Evolutionary conservation across 2,329 filamentous ascomycete species (phyloP).

Genomic region (Cytospora paraplurivora): DNA sequence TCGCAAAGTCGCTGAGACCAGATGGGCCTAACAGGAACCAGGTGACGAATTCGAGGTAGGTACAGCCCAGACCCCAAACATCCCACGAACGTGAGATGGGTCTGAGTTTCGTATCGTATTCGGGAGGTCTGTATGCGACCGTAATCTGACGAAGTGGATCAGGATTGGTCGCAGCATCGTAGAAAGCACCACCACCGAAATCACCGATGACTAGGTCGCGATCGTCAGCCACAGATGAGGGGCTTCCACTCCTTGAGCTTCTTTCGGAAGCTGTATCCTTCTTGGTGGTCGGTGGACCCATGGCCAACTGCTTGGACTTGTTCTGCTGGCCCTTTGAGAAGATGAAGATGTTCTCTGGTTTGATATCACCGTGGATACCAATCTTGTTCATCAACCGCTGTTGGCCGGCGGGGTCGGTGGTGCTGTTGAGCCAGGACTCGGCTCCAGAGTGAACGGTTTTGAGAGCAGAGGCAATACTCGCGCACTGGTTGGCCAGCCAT

Average conservation of each 20-base stretch:
- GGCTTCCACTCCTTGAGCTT: slow-evolving; percentile 22
- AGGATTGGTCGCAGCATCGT: slow-evolving; percentile 25
- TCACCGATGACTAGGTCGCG: slow-evolving; percentile 26
- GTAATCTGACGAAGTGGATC: slow-evolving; percentile 29
- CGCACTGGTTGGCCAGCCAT: slow-evolving; percentile 28
- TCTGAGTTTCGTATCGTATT: slow-evolving; percentile 29
- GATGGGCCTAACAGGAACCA: slow-evolving; percentile 29
- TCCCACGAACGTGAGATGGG: slow-evolving; percentile 32
- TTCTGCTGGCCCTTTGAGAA: slow-evolving; percentile 27
- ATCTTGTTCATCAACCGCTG: slow-evolving; percentile 29
- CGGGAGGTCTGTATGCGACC: slow-evolving; percentile 27
- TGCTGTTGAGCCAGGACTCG: slow-evolving; percentile 25
- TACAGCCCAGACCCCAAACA: slow-evolving; percentile 34
- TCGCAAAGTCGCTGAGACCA: slow-evolving; percentile 28
- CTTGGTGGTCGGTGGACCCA: slow-evolving; percentile 24
- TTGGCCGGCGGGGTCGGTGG: slow-evolving; percentile 22
- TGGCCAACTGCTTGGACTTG: slow-evolving; percentile 22
- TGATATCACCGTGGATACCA: slow-evolving; percentile 30
- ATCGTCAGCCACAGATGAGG: slow-evolving; percentile 21
- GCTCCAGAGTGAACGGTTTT: slow-evolving; percentile 29
- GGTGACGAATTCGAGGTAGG: slow-evolving; percentile 33
- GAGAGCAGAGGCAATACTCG: slow-evolving; percentile 28
- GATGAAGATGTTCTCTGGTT: slow-evolving; percentile 30
- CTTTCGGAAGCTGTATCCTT: slow-evolving; percentile 13
- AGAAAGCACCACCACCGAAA: slow-evolving; percentile 30